Evolutionary conservation across 495 filamentous ascomycete species (phyloP).

Genomic region (Sordaria brevicollis): DNA sequence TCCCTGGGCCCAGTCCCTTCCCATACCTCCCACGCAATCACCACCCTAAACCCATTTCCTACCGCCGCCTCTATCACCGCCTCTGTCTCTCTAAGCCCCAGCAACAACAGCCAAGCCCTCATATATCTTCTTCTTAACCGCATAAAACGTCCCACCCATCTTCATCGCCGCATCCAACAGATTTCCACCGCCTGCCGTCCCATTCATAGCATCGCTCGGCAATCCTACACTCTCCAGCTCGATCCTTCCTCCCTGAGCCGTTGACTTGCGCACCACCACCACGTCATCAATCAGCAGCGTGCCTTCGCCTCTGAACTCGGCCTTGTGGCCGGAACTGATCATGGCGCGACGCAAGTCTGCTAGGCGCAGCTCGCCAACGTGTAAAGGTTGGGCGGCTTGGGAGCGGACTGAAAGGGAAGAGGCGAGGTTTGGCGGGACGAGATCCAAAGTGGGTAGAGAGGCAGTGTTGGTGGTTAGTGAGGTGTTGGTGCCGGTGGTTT

Average conservation of each 20-base stretch:
- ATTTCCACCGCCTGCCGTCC: not conserved
- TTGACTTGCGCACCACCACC: slow-evolving; percentile 82
- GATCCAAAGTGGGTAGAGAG: slow-evolving; percentile 57
- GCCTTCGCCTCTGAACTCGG: slow-evolving; percentile 90
- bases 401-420: slow-evolving; percentile 67
- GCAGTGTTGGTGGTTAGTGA: not conserved
- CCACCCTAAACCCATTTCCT: no score
- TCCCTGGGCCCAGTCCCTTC: no score
- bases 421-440: slow-evolving; percentile 65
- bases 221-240: slow-evolving; percentile 75
- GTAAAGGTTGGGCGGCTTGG: slow-evolving; percentile 67
- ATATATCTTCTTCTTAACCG: slow-evolving; percentile 23
- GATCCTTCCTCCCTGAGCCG: slow-evolving; percentile 57
- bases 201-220: slow-evolving; percentile 7
- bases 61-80: no score
- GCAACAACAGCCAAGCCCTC: slow-evolving; percentile 26
- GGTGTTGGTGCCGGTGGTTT: not conserved
- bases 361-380: slow-evolving; percentile 86
- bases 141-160: slow-evolving; percentile 18
- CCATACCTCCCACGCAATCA: no score
- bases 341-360: slow-evolving; percentile 81
- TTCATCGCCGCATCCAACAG: not conserved
- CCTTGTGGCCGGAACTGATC: slow-evolving; percentile 69
- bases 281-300: slow-evolving; percentile 78
- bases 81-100: no score